Conservation (phyloP, 805 yeast genomes). For the Wickerhamomyces bisporus region DNA sequence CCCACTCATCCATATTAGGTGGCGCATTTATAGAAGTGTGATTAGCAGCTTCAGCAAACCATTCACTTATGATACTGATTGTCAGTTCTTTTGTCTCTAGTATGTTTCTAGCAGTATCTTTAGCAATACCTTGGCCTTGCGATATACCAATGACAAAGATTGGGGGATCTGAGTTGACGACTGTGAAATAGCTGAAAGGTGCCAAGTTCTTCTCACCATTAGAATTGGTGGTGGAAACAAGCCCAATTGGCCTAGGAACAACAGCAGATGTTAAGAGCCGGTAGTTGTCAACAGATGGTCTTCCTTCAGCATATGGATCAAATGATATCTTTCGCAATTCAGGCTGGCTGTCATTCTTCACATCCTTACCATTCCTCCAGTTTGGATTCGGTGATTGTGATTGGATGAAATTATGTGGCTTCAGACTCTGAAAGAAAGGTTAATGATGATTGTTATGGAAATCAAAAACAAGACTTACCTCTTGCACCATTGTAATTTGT, state of each 20-base stretch:
- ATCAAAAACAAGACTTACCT: no score
- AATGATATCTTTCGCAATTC: conserved; percentile 15
- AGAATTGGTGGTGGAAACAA: conserved; percentile 41
- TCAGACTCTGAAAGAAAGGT: not conserved
- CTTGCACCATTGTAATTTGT: no score
- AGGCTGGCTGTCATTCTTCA: not conserved
- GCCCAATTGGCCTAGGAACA: conserved; percentile 58
- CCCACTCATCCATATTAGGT: conserved; percentile 48
- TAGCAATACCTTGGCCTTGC: conserved; percentile 29
- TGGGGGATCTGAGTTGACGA: conserved; percentile 52
- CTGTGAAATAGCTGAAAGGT: conserved; percentile 53
- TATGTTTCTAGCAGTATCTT: conserved; percentile 47
- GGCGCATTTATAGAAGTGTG: conserved; percentile 44
- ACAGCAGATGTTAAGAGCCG: conserved; percentile 45
- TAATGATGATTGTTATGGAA: no score
- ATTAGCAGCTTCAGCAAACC: conserved; percentile 64
- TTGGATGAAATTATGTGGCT: not conserved
- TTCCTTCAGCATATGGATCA: conserved; percentile 35
- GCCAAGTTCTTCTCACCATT: conserved; percentile 47
- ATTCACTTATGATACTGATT: conserved; percentile 53
- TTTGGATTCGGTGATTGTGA: not conserved
- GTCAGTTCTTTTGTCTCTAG: conserved; percentile 49
- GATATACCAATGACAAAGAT: conserved; percentile 47
- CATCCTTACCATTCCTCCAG: not conserved
- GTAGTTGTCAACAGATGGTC: conserved; percentile 33